Evolutionary conservation across 306 rosid species (phyloP), one percentile per base, ranked within the genome.

Genomic region (Quercus robur): DNA sequence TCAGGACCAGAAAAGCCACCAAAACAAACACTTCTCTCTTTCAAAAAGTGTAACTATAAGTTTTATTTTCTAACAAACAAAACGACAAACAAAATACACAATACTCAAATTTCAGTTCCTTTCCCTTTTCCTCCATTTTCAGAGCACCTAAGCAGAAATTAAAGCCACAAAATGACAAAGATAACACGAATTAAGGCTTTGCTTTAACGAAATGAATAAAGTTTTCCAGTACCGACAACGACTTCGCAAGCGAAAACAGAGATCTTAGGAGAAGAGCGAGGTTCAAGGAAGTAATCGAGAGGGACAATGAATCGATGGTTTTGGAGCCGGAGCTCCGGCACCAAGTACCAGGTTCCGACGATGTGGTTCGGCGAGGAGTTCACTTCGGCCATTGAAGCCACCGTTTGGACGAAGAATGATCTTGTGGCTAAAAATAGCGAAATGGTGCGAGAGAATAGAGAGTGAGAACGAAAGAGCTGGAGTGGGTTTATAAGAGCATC

Each of bases 181-280:
- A 18, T 6, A 19, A 67, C 66, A 38, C 71, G 75, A 79, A 69
- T 74, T 33, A 49, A 49, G 73, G 51, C 41, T 52, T 31, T n/a
- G 74, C 3, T 21, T 57, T 68, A 67, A 67, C 17, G 14, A 33
- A 18, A 8, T 44, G 6, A 49, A 14, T 8, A 46, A 23, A n/a
- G 46, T 49, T 44, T 13, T 58, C 30, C 1, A 64, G 70, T 67
- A 92, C 98, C 99, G 55, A 92, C 86, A 66, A 95, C 96, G 19
- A 90, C 91, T 90, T 95, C 99, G 83, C 99, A 98, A 78, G 98
- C 94, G 52, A 93, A 93, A 84, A 95, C 82, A 14, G 96, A 76
- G 81, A 95, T 93, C 77, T 84, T 88, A 17, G 90, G 80, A 73
- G 90, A 86, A 64, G 88, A 77, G 19, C 31, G 28, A 12, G 6